Evolutionary conservation across 2,329 filamentous ascomycete species (phyloP), one percentile per base, ranked within the genome.

Genomic region (Penicillium sp.): DNA sequence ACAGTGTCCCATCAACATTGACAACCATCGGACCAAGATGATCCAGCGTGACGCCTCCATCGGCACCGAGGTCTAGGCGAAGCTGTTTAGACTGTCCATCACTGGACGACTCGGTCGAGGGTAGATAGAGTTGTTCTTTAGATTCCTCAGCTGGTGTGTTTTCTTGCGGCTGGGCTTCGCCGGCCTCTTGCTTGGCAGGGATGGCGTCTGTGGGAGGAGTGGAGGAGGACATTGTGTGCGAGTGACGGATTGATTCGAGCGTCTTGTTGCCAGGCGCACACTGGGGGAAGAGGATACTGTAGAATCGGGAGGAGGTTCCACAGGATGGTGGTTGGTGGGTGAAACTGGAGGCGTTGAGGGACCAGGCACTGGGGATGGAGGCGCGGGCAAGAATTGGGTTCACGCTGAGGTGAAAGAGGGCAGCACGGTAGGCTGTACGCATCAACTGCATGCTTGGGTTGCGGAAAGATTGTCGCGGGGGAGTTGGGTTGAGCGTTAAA

Each of bases 81-180:
- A 51, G 87, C 90, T 96, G 81, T 95, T 92, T 49, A 89, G 84
- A 78, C 49, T 68, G 52, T 2, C 92, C 93, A 75, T 92, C 89
- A 69, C 90, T 89, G 69, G 92, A 85, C 66, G 84, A 88, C 7
- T 90, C 90, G 26, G 90, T 90, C 0, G 89, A 67, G 25, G 91
- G 93, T 62, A 93, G 89, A 37, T 89, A 89, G 74, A 66, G 62
- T 1, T 58, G 61, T 46, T 68, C 53, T 43, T 68, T 59, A 7
- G 63, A 52, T 35, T 49, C 40, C 22, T 54, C 64, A 33, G 16
- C 55, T 26, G 58, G 58, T 10, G 57, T 54, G 45, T 60, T 42
- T 35, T 65, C 52, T 33, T 61, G 62, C 2, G 54, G 11, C 42
- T 66, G 51, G 40, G 65, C 48, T 52, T 67, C 49, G 25, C 52